Evolutionary conservation across 192 early-diverging fungal genomes (phyloP).

Genomic region (Geranomyces variabilis): DNA sequence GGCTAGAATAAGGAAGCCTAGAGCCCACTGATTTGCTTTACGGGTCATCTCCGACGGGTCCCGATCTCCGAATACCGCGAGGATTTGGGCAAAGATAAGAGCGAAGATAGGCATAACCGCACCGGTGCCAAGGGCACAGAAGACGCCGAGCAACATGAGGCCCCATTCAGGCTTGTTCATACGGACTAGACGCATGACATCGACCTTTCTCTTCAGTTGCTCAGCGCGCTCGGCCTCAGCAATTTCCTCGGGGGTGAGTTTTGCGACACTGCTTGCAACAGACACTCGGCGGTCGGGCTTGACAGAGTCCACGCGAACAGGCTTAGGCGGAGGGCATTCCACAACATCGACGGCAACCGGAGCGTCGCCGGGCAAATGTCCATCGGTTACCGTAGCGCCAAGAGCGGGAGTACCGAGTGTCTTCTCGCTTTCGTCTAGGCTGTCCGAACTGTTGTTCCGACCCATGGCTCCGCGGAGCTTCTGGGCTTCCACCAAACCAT

Average conservation of each 20-base stretch:
- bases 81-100: slow-evolving; percentile 41
- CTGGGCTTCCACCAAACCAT: slow-evolving; percentile 65
- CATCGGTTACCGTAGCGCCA: too few species aligned
- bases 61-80: slow-evolving; percentile 29
- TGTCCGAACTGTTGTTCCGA: not conserved
- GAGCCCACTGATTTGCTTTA: slow-evolving; percentile 57
- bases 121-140: slow-evolving; percentile 16
- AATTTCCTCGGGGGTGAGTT: slow-evolving; percentile 17
- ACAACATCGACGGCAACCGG: slow-evolving; percentile 6
- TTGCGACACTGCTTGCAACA: not conserved
- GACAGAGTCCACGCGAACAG: slow-evolving; percentile 6
- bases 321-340: not conserved
- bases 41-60: slow-evolving; percentile 41
- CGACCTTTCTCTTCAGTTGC: slow-evolving; percentile 15
- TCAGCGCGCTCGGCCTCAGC: not conserved
- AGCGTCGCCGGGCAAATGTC: slow-evolving; percentile 3
- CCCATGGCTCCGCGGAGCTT: slow-evolving; percentile 3
- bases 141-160: slow-evolving; percentile 36
- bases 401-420: slow-evolving; percentile 6
- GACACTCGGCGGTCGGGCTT: not conserved
- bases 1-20: slow-evolving; percentile 67
- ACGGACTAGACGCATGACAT: slow-evolving; percentile 33
- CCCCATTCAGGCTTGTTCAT: slow-evolving; percentile 53
- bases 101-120: slow-evolving; percentile 72
- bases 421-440: not conserved